Conservation (phyloP, 768 basidiomycete genomes). For the Kwoniella mangroviensis region DNA sequence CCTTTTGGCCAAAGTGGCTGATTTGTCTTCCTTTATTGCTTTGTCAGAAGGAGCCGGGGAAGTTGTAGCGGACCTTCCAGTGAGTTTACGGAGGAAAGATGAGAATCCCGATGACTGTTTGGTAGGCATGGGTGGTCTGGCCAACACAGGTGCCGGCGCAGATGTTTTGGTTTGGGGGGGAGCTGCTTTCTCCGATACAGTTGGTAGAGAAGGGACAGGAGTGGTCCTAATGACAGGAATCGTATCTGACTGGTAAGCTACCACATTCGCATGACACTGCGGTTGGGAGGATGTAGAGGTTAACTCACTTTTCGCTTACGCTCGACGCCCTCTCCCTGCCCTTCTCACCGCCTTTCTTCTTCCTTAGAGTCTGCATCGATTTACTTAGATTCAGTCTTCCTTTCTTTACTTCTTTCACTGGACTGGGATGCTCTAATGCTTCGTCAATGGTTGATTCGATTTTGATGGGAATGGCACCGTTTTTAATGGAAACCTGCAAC, state of each 20-base stretch:
- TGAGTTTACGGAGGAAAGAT: slow-evolving; percentile 30
- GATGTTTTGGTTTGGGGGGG: slow-evolving; percentile 1
- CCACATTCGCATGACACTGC: too few species aligned
- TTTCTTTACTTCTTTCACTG: slow-evolving; percentile 19
- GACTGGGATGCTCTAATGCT: slow-evolving; percentile 4
- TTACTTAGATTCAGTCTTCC: slow-evolving; percentile 29
- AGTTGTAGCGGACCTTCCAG: slow-evolving; percentile 20
- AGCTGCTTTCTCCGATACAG: slow-evolving; percentile 4
- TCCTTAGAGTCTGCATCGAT: slow-evolving; percentile 35
- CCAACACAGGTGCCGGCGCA: background rate
- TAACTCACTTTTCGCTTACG: slow-evolving; percentile 27
- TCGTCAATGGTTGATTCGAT: slow-evolving; percentile 18
- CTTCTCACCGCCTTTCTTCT: slow-evolving; percentile 18
- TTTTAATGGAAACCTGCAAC: slow-evolving; percentile 14
- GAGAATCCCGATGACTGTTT: slow-evolving; percentile 23
- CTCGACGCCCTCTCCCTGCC: slow-evolving; percentile 27
- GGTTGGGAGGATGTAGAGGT: background rate
- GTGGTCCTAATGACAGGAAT: background rate
- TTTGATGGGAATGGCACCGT: slow-evolving; percentile 12
- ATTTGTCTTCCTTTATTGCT: slow-evolving; percentile 12
- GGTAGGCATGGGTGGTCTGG: slow-evolving; percentile 16
- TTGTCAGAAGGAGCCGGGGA: slow-evolving; percentile 6
- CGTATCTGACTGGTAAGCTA: too few species aligned
- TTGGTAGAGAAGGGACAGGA: slow-evolving; percentile 19
- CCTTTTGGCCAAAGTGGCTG: slow-evolving; percentile 17